These are phyloP conservation scores for Larix kaempferi DNA, from an alignment of 75 land plant species.

Conservation along the genomic window DNA sequence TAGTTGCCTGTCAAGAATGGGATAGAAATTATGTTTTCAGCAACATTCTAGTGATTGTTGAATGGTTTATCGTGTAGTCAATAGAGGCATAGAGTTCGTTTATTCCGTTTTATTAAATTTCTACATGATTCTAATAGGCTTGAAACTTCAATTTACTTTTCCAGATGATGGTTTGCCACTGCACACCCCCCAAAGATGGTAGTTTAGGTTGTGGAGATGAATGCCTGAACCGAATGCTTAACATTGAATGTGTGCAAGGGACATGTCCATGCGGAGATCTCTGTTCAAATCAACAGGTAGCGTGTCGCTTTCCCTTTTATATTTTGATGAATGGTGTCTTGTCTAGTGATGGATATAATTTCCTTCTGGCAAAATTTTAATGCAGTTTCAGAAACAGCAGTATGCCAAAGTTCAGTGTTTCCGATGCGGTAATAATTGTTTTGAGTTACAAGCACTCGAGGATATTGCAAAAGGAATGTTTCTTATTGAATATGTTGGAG, in stretches of 20 bases:
- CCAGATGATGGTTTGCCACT: slow-evolving; percentile 91
- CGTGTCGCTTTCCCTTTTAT: not conserved
- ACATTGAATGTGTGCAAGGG: slow-evolving; percentile 80
- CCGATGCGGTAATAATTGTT: slow-evolving; percentile 89
- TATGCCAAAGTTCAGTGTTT: slow-evolving; percentile 60
- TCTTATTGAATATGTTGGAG: slow-evolving; percentile 98
- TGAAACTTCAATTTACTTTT: not conserved
- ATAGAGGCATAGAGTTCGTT: not conserved
- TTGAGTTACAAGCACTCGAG: slow-evolving; percentile 65
- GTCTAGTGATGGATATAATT: not conserved
- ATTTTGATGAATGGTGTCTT: not conserved
- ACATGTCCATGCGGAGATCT: slow-evolving; percentile 91
- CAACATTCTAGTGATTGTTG: not conserved
- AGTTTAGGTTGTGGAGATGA: slow-evolving; percentile 75
- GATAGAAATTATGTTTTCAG: not conserved
- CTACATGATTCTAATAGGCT: not conserved
- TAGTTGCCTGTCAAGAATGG: not conserved
- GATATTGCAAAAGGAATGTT: slow-evolving; percentile 63
- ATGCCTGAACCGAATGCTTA: slow-evolving; percentile 89
- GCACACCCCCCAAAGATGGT: slow-evolving; percentile 67
- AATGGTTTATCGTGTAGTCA: not conserved
- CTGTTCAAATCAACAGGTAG: slow-evolving; percentile 96
- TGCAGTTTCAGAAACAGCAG: slow-evolving; percentile 78
- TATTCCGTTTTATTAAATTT: not conserved
- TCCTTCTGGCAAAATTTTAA: not conserved